A percentile compares a stretch with the other conserved stretches of the same genome.
Evolutionary conservation across 202 grass and related monocot species (phyloP).

Genomic region (Musa balbisiana): DNA sequence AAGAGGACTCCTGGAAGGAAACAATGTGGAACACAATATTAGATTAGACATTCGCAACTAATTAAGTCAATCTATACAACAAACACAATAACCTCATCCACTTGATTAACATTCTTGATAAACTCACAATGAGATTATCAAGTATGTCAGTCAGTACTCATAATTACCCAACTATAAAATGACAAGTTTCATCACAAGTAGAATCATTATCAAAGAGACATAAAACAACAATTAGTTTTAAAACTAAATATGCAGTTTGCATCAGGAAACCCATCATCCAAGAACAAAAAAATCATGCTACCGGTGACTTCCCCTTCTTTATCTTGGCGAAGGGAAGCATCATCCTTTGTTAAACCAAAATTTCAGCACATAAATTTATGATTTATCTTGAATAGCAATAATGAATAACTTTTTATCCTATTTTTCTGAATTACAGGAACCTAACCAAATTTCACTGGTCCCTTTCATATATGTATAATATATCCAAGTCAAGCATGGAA

Average conservation of each 20-base stretch:
- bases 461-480: not conserved
- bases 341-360: not conserved
- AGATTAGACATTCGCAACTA: not conserved
- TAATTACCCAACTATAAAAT: not conserved
- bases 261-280: not conserved
- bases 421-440: not conserved
- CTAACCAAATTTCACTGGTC: not conserved
- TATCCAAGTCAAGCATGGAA: not conserved
- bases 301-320: not conserved
- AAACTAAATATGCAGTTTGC: not conserved
- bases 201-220: not conserved
- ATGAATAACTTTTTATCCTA: not conserved
- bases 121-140: too few relatives aligned
- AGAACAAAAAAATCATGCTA: not conserved
- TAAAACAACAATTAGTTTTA: too few relatives aligned
- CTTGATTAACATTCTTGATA: too few relatives aligned
- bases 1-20: conserved; percentile 78
- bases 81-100: not conserved
- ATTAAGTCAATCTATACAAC: not conserved
- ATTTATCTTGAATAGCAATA: not conserved
- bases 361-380: not conserved
- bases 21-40: conserved; percentile 30
- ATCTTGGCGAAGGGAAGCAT: not conserved
- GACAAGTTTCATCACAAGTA: not conserved
- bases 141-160: too few relatives aligned